Percentiles rank a stretch among this genome's conserved stretches.
These are phyloP conservation scores for Osmozyma mogii DNA, from an alignment of 805 yeast genomes.

Conservation along the genomic window DNA sequence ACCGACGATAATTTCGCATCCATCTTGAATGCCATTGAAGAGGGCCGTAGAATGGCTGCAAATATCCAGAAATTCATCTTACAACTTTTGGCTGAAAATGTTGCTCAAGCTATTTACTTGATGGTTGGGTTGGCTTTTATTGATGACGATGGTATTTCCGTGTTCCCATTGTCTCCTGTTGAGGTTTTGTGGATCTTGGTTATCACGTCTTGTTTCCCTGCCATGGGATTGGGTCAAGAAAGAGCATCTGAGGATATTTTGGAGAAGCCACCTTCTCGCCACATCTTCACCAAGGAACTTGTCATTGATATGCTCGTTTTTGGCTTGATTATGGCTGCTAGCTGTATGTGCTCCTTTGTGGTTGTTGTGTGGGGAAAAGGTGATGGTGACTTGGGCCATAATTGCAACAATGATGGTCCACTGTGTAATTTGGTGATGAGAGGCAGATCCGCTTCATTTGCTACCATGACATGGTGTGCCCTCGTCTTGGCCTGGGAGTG, in stretches of 20 bases:
- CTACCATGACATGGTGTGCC: conserved; percentile 35
- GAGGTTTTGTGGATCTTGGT: conserved; percentile 16
- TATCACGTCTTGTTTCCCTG: conserved; percentile 16
- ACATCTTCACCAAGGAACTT: conserved; percentile 34
- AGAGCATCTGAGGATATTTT: conserved; percentile 31
- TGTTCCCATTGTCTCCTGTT: conserved; percentile 13
- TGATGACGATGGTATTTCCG: conserved; percentile 25
- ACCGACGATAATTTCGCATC: conserved; percentile 22
- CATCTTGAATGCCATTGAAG: conserved; percentile 21
- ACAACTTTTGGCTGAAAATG: conserved; percentile 66
- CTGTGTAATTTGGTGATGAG: conserved; percentile 26
- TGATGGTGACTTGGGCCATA: conserved; percentile 29
- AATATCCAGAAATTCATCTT: conserved; percentile 73
- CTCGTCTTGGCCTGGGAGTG: conserved; percentile 35
- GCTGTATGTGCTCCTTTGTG: conserved; percentile 30
- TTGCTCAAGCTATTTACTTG: conserved; percentile 60
- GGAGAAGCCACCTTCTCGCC: conserved; percentile 28
- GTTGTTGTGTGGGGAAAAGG: conserved; percentile 32
- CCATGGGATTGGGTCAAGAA: conserved; percentile 26
- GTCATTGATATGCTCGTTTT: conserved; percentile 33
- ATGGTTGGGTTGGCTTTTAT: conserved; percentile 35
- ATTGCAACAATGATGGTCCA: conserved; percentile 22
- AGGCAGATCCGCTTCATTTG: conserved; percentile 33
- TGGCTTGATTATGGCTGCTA: conserved; percentile 36
- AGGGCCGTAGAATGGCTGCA: conserved; percentile 63